phyloP scores from a whole-genome alignment of 192 early-diverging fungal species.

The Podila epicladia region DNA sequence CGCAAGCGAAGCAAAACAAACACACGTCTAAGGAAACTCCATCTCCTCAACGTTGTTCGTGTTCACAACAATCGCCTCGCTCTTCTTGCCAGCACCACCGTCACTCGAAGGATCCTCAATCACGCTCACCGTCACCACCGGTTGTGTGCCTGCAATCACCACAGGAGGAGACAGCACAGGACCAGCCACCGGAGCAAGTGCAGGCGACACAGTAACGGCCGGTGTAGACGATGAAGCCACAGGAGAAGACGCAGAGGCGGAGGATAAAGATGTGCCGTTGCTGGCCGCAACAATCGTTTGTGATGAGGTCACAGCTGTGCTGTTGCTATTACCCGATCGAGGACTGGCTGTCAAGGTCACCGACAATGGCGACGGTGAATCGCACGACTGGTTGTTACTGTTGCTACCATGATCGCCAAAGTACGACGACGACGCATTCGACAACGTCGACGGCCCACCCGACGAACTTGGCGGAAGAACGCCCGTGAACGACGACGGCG shows the following conservation, averaged over 20 bases:
- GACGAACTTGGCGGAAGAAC: conserved; percentile 25
- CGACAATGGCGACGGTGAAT: conserved; percentile 11
- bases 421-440: conserved; percentile 14
- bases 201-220: background rate
- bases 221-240: background rate
- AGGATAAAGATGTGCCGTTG: background rate
- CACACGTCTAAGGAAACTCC: conserved; percentile 26
- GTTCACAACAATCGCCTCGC: conserved; percentile 28
- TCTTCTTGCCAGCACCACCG: background rate
- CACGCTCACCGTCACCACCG: conserved; percentile 1
- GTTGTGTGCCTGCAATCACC: background rate
- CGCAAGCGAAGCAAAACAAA: background rate
- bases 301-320: background rate
- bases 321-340: conserved; percentile 14
- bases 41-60: conserved; percentile 26
- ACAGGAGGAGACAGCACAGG: background rate
- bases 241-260: background rate
- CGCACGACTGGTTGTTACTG: background rate
- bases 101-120: background rate
- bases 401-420: background rate
- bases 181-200: background rate
- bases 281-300: background rate
- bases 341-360: conserved; percentile 6
- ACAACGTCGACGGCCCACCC: conserved; percentile 4
- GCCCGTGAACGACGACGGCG: conserved; percentile 32